Conservation (phyloP, 2,329 filamentous ascomycete genomes). For the Leptosphaerulina australis region DNA sequence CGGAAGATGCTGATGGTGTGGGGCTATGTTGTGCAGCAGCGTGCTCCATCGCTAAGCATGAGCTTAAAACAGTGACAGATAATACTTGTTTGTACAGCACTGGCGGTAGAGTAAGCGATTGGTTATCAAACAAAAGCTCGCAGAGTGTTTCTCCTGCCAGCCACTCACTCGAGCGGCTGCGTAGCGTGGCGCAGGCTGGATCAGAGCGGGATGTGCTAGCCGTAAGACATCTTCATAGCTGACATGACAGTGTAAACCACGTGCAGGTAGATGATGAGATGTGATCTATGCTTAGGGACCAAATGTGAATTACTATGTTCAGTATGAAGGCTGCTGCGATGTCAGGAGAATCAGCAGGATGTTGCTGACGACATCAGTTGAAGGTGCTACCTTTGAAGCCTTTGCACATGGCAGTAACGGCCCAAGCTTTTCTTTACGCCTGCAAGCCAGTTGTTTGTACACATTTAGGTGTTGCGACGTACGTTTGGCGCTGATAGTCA, state of each 20-base stretch:
- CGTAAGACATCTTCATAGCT: slow-evolving; percentile 3
- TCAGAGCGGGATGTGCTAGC: slow-evolving; percentile 13
- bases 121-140: slow-evolving; percentile 2
- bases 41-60: slow-evolving; percentile 4
- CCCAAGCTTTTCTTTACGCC: neutral
- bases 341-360: neutral
- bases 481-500: slow-evolving; percentile 11
- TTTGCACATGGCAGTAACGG: neutral
- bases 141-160: slow-evolving; percentile 9
- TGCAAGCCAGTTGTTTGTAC: neutral
- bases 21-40: slow-evolving; percentile 18
- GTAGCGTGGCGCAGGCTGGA: slow-evolving; percentile 14
- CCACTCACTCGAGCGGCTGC: slow-evolving; percentile 23
- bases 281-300: no score
- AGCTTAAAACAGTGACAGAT: slow-evolving; percentile 21
- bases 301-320: neutral
- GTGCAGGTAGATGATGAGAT: neutral
- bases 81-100: slow-evolving; percentile 19
- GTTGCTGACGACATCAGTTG: neutral
- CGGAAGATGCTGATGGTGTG: slow-evolving; percentile 8
- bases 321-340: neutral
- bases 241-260: neutral
- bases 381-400: neutral
- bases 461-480: neutral
- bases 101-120: slow-evolving; percentile 23